Percentiles rank a stretch among this genome's conserved stretches.
Conservation (phyloP, 345 rosid genomes). For the Euphorbia tirucalli region DNA sequence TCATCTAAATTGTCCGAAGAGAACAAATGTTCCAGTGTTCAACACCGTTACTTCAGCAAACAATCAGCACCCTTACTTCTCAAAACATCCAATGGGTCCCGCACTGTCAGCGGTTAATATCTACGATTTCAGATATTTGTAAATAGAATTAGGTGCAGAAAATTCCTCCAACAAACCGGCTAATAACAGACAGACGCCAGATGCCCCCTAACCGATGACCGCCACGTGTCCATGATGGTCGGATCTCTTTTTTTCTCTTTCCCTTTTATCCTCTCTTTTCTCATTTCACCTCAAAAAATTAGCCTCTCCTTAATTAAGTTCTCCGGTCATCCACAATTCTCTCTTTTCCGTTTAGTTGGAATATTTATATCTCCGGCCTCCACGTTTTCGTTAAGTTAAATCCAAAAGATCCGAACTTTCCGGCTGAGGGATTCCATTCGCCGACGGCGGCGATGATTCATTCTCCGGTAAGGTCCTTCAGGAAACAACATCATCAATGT, state of each 20-base stretch:
- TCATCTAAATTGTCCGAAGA: neutral
- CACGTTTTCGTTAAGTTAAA: too few species aligned
- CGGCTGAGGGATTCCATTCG: constrained; percentile 15
- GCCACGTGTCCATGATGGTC: constrained; percentile 15
- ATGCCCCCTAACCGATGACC: constrained; percentile 1
- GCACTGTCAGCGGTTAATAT: neutral
- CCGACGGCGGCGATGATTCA: constrained; percentile 16
- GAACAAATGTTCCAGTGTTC: neutral
- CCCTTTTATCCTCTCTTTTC: neutral
- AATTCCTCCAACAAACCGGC: neutral
- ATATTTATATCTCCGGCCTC: neutral
- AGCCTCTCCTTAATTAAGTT: neutral
- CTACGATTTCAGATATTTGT: neutral
- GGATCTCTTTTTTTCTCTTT: neutral
- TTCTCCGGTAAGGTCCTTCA: constrained; percentile 9
- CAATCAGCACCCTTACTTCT: neutral
- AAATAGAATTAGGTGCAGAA: neutral
- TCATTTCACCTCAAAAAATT: neutral
- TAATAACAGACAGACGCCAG: neutral
- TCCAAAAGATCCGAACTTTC: constrained; percentile 14
- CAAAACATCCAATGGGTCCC: neutral
- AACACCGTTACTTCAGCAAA: neutral
- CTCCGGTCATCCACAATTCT: constrained; percentile 10
- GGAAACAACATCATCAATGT: constrained; percentile 12
- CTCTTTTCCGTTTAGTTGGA: neutral